These are phyloP conservation scores for Rhizopogon sp. DNA, from an alignment of 768 basidiomycete species.

Conservation along the genomic window DNA sequence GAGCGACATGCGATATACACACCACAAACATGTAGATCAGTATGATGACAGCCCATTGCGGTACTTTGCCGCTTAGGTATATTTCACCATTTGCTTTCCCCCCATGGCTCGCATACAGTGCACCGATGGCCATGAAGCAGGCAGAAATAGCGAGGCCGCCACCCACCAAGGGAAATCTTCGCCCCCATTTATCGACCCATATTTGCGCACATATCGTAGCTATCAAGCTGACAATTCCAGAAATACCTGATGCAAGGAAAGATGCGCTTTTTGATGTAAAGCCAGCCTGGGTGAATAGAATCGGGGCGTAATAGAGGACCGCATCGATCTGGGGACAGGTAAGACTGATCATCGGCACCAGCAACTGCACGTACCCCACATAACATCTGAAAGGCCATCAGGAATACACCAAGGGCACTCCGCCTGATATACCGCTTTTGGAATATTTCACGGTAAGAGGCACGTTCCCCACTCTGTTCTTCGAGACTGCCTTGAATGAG, in stretches of 20 bases:
- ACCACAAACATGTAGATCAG: constrained; percentile 45
- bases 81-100: constrained; percentile 21
- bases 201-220: constrained; percentile 34
- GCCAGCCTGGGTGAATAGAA: constrained; percentile 46
- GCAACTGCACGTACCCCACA: constrained; percentile 14
- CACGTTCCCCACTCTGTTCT: constrained; percentile 12
- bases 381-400: constrained; percentile 41
- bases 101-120: constrained; percentile 37
- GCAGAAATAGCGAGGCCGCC: constrained; percentile 37
- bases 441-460: constrained; percentile 24
- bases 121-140: constrained; percentile 38
- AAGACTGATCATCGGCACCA: neutral
- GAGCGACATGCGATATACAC: constrained; percentile 1
- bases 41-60: constrained; percentile 36
- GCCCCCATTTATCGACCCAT: constrained; percentile 35
- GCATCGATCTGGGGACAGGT: constrained; percentile 19
- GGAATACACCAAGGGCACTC: constrained; percentile 36
- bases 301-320: constrained; percentile 37
- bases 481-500: constrained; percentile 17
- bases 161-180: constrained; percentile 32
- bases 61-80: constrained; percentile 15
- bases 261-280: constrained; percentile 40
- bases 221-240: constrained; percentile 39
- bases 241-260: constrained; percentile 47
- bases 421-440: constrained; percentile 25